phyloP scores from a whole-genome alignment of 805 yeast genomes.

The Candida hungchunana region DNA sequence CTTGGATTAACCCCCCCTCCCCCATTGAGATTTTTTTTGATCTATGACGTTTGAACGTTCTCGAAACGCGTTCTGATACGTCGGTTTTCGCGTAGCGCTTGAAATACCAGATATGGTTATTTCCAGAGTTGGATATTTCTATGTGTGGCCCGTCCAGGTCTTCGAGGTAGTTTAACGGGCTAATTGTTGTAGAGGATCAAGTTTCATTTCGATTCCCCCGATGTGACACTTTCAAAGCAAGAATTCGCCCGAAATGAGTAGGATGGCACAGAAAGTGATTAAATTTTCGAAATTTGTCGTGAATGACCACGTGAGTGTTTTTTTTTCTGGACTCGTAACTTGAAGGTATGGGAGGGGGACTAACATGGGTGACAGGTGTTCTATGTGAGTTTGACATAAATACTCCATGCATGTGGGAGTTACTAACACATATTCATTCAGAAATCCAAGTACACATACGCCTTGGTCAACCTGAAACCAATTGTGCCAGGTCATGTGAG shows the following conservation, averaged over 20 bases:
- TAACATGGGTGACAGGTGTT: slow-evolving; percentile 7
- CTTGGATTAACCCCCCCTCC: too few species aligned
- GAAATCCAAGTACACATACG: slow-evolving; percentile 65
- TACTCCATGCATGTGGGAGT: neutral
- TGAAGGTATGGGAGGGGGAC: neutral
- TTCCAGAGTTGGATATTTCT: too few species aligned
- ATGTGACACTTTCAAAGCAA: too few species aligned
- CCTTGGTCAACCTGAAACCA: slow-evolving; percentile 88
- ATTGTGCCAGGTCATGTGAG: slow-evolving; percentile 83
- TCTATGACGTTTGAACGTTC: too few species aligned
- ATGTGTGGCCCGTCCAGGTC: too few species aligned
- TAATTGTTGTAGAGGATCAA: too few species aligned
- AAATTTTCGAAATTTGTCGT: slow-evolving; percentile 52
- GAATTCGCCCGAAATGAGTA: slow-evolving; percentile 6
- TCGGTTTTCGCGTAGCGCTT: too few species aligned
- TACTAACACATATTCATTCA: slow-evolving; percentile 24
- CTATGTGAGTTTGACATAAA: slow-evolving; percentile 6
- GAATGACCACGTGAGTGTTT: slow-evolving; percentile 43
- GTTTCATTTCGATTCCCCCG: too few species aligned
- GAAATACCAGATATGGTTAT: too few species aligned
- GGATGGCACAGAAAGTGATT: slow-evolving; percentile 20
- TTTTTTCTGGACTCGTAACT: neutral
- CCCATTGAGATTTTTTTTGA: too few species aligned
- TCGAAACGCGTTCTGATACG: too few species aligned
- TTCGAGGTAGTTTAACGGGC: too few species aligned